Evolutionary conservation across 2,329 filamentous ascomycete genomes (phyloP), one percentile per base, ranked within the genome.

Genomic region (Cercospora berteroae): DNA sequence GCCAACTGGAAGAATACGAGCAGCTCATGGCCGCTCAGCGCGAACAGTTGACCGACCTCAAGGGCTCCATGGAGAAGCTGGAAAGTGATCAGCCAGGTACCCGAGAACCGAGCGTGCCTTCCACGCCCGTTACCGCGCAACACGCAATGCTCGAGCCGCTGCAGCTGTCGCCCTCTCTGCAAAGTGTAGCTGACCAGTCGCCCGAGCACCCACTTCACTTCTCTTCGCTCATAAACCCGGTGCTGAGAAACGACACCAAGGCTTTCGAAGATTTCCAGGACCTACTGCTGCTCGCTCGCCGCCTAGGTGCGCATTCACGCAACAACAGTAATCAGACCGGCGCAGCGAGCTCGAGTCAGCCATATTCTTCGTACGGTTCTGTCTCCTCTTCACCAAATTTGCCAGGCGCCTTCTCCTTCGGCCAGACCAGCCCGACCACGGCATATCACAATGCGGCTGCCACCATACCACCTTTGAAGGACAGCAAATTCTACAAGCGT

Each of bases 401-500:
- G 27, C 80, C 80, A 3, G 77, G 79, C 5, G 79, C 80, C 12
- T 82, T 81, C 70, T 77, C 77, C 63, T 81, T 80, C 65, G 71
- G 72, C 16, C 72, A 70, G 57, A 76, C 72, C 18, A 76, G 73
- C 29, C 74, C 75, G 9, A 70, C 70, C 23, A 70, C 75, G n/a
- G 67, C 68, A 58, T 71, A 71, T 58, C 77, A 74, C 60, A 71
- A 69, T 56, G 78, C 76, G 57, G 73, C 74, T 39, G 65, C 71
- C 8, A 71, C 67, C 9, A 62, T 87, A 36, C 88, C 87, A 3
- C 88, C 89, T 4, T 81, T 99, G 48, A 96, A 95, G 76, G 95
- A 98, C 65, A 92, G 91, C 29, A 92, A 91, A 71, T 99, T 98
- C 77, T 99, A 94, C 82, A 98, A 98, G 81, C 89, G 95, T 57